Base-by-base conservation (phyloP, 306 rosid species). In the Cucurbita argyrosperma region DNA sequence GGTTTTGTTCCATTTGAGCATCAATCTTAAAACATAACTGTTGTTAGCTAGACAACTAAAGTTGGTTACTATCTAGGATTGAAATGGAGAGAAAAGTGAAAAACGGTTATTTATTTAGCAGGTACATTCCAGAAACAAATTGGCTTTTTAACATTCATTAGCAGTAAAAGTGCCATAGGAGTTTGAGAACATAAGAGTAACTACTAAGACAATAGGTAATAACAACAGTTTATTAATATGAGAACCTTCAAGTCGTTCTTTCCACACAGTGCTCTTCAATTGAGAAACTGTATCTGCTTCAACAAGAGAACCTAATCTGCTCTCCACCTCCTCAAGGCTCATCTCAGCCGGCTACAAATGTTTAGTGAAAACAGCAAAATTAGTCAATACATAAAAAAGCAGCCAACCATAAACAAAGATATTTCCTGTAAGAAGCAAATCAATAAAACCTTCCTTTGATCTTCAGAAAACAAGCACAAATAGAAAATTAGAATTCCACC, bases 251-350 rank as follows among this genome's bases (percentile, higher is more conserved):
- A 95, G 91, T 23, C 99, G 91, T 78, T 95, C 99, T 80, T 95
- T 95, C 99, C 99, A 95, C 10, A 81, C 91, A 51, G 96, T 30
- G 59, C 99, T 95, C 83, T 89, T 95, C 82, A 95, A 85, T 72
- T 77, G 87, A 74, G 96, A 80, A 79, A 91, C 76, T n/a, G 88
- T 85, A 67, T 91, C 97, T 43, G 85, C 81, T 76, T 88, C 93
- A 76, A 95, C 64, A 72, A 90, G 83, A 81, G 97, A 84, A 75
- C 99, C 96, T 79, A 95, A 77, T 78, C 89, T 87, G 85, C 87
- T 91, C 76, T 91, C 96, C 82, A 95, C 92, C 85, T 95, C 99
- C 76, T 95, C 99, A 59, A 95, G 96, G 73, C 96, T 71, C 99
- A 95, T 95, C 76, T 95, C 99, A 74, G 89, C 53, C 10, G 97